Percentiles rank a stretch among this genome's conserved stretches.
Conservation (phyloP, 2,329 filamentous ascomycete genomes). For the Pseudogymnoascus sp. region DNA sequence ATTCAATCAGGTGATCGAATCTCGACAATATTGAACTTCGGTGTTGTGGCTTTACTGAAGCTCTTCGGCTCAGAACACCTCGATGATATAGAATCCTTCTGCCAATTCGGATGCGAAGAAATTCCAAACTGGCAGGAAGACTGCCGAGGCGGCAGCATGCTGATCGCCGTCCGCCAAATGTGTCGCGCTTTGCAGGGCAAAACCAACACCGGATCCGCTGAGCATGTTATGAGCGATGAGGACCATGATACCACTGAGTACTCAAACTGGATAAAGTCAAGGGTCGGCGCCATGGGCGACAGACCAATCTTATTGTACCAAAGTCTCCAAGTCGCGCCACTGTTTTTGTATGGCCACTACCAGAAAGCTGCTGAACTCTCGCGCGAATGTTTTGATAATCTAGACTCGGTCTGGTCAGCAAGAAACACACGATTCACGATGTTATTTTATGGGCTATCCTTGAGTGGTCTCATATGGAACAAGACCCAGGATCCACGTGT, state of each 20-base stretch:
- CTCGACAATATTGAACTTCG: slow-evolving; percentile 62
- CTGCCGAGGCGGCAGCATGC: slow-evolving; percentile 59
- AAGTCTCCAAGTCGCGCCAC: slow-evolving; percentile 51
- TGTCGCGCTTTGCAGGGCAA: slow-evolving; percentile 67
- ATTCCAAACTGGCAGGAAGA: slow-evolving; percentile 64
- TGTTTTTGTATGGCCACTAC: slow-evolving; percentile 57
- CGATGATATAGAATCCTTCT: slow-evolving; percentile 60
- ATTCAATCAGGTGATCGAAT: slow-evolving; percentile 61
- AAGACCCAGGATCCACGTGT: slow-evolving; percentile 23
- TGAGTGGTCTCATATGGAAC: slow-evolving; percentile 40
- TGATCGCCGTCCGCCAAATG: slow-evolving; percentile 58
- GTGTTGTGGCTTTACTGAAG: slow-evolving; percentile 55
- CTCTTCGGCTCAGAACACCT: slow-evolving; percentile 63
- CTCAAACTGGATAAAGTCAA: slow-evolving; percentile 48
- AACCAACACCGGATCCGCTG: slow-evolving; percentile 40
- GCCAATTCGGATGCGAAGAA: slow-evolving; percentile 64
- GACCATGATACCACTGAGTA: slow-evolving; percentile 51
- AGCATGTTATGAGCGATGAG: slow-evolving; percentile 57
- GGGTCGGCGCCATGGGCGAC: slow-evolving; percentile 43
- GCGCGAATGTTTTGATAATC: slow-evolving; percentile 38
- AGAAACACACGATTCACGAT: slow-evolving; percentile 49
- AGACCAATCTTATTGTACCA: slow-evolving; percentile 61
- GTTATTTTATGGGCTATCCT: slow-evolving; percentile 51
- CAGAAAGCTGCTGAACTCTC: slow-evolving; percentile 50
- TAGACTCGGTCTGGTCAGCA: slow-evolving; percentile 48